Evolutionary conservation across 2,329 filamentous ascomycete species (phyloP).

Genomic region (Monilinia vaccinii-corymbosi): DNA sequence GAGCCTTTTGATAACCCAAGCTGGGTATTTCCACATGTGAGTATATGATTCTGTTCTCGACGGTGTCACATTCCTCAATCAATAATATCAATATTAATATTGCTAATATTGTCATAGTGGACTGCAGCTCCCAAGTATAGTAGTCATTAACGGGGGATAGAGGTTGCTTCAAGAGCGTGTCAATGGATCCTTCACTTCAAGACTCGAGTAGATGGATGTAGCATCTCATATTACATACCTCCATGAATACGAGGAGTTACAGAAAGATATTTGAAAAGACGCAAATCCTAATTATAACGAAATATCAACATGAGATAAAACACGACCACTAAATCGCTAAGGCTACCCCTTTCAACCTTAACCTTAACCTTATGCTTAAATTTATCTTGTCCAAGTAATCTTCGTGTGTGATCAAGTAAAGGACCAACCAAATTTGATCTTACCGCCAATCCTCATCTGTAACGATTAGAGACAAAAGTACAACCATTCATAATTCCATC

Average conservation of each 20-base stretch:
- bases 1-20: constrained; percentile 15
- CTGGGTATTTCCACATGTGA: constrained; percentile 25
- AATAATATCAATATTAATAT: neutral
- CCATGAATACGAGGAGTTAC: neutral
- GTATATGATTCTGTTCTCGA: neutral
- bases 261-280: too few relatives aligned
- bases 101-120: neutral
- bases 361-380: too few relatives aligned
- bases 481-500: neutral
- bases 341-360: too few relatives aligned
- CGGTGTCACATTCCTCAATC: neutral
- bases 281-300: too few relatives aligned
- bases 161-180: neutral
- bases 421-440: too few relatives aligned
- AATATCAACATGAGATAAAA: too few relatives aligned
- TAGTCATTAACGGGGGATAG: neutral
- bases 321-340: neutral
- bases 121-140: neutral
- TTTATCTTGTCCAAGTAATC: too few relatives aligned
- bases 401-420: too few relatives aligned
- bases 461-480: too few relatives aligned
- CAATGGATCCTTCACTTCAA: neutral
- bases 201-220: too few relatives aligned
- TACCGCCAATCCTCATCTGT: too few relatives aligned
- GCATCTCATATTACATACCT: neutral